These are phyloP conservation scores for Termitomyces sp. DNA, from an alignment of 1,284 basidiomycete genomes.

Conservation along the genomic window DNA sequence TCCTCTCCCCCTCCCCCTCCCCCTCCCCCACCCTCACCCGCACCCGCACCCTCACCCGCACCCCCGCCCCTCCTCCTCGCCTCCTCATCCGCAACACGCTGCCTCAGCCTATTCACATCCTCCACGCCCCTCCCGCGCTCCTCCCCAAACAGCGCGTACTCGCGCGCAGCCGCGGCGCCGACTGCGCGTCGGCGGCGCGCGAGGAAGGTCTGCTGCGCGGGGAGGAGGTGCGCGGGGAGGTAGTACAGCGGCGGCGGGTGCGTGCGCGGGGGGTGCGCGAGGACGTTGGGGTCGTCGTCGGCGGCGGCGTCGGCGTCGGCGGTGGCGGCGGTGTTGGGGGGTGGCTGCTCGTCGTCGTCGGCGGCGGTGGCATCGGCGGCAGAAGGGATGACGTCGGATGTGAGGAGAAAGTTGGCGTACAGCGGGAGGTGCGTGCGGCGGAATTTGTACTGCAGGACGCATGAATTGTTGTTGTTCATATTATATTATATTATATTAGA, in stretches of 20 bases:
- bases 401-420: conserved; percentile 71
- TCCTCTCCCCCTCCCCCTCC: neutral
- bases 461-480: too few relatives aligned
- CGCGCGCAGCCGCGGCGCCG: conserved; percentile 55
- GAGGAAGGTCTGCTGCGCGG: conserved; percentile 68
- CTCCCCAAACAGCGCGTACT: conserved; percentile 57
- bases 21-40: neutral
- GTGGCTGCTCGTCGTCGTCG: conserved; percentile 14
- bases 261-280: conserved; percentile 49
- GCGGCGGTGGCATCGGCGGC: too few relatives aligned
- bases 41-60: conserved; percentile 11
- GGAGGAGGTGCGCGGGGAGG: conserved; percentile 61
- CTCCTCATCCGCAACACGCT: conserved; percentile 62
- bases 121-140: conserved; percentile 56
- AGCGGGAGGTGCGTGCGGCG: conserved; percentile 62
- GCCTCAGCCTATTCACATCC: conserved; percentile 58
- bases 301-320: conserved; percentile 9
- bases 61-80: conserved; percentile 40
- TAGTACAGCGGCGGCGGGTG: conserved; percentile 76
- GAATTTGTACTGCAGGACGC: conserved; percentile 53
- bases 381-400: conserved; percentile 67
- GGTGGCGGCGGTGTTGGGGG: conserved; percentile 8
- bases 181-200: conserved; percentile 58
- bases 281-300: conserved; percentile 20
- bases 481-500: too few relatives aligned